phyloP scores from a whole-genome alignment of 768 basidiomycete genomes.

The Hemileccinum rubropunctum region DNA sequence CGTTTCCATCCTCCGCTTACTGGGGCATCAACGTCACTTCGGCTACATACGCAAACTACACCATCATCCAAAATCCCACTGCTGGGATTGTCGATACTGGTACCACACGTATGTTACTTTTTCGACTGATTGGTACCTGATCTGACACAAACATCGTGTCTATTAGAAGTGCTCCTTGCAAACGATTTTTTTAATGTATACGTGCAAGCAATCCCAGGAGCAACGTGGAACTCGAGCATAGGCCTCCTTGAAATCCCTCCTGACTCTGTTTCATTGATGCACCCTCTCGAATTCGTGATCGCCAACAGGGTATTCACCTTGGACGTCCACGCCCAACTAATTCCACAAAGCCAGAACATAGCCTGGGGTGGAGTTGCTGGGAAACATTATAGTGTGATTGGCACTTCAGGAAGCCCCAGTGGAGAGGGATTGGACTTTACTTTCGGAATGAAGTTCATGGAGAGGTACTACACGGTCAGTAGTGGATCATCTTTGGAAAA shows the following conservation, averaged over 20 bases:
- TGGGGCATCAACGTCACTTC: slow-evolving; percentile 32
- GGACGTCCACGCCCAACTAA: slow-evolving; percentile 20
- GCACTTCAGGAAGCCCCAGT: neutral
- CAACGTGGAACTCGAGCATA: neutral
- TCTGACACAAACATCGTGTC: neutral
- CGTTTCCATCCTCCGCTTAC: slow-evolving; percentile 18
- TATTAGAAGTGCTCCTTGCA: slow-evolving; percentile 23
- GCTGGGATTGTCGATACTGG: slow-evolving; percentile 26
- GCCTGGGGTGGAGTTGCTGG: slow-evolving; percentile 10
- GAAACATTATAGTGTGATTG: slow-evolving; percentile 12
- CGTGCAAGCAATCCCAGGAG: slow-evolving; percentile 14
- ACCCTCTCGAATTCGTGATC: slow-evolving; percentile 15
- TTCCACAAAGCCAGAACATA: slow-evolving; percentile 16
- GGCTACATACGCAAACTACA: slow-evolving; percentile 10
- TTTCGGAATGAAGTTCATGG: slow-evolving; percentile 13
- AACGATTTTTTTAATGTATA: slow-evolving; percentile 18
- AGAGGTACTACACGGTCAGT: slow-evolving; percentile 14
- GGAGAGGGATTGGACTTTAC: slow-evolving; percentile 11
- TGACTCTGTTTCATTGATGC: slow-evolving; percentile 15
- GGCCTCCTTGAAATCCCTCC: slow-evolving; percentile 18
- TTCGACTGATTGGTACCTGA: neutral
- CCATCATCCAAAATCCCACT: slow-evolving; percentile 16
- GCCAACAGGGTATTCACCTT: slow-evolving; percentile 5
- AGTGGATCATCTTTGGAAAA: neutral
- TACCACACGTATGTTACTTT: slow-evolving; percentile 17